Conservation (phyloP, 75 land plant genomes). For the Cunninghamia lanceolata region DNA sequence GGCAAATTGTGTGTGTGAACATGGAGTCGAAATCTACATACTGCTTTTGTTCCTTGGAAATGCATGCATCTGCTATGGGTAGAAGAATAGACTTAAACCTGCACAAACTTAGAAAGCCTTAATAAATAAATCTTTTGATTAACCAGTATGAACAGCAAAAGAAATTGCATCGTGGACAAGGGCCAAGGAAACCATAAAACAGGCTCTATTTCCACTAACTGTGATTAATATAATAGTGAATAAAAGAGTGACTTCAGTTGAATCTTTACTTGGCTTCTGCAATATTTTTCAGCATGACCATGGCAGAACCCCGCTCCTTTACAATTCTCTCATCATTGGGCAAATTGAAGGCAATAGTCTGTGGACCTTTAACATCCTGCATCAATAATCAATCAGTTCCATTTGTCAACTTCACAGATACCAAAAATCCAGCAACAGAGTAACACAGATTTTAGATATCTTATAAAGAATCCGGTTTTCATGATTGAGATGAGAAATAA, state of each 20-base stretch:
- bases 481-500: not conserved
- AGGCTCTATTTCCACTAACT: not conserved
- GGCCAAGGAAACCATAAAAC: not conserved
- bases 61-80: constrained; percentile 81
- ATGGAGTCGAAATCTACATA: constrained; percentile 88
- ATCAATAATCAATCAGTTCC: not conserved
- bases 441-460: not conserved
- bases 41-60: constrained; percentile 61
- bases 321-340: constrained; percentile 98
- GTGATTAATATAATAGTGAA: not conserved
- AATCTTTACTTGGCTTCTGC: constrained; percentile 81
- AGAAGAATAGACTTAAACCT: constrained; percentile 87
- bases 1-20: constrained; percentile 92
- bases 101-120: constrained; percentile 4
- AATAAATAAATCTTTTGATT: not conserved
- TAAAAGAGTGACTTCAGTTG: not conserved
- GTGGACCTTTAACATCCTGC: constrained; percentile 99
- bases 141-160: not conserved
- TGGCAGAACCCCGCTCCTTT: constrained; percentile 86
- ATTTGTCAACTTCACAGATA: not conserved
- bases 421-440: not conserved
- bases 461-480: not conserved
- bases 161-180: not conserved
- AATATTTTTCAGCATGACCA: constrained; percentile 96
- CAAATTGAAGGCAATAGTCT: constrained; percentile 95